These are phyloP conservation scores for Orbilia ellipsospora DNA, from an alignment of 2,329 filamentous ascomycete genomes.

Conservation along the genomic window DNA sequence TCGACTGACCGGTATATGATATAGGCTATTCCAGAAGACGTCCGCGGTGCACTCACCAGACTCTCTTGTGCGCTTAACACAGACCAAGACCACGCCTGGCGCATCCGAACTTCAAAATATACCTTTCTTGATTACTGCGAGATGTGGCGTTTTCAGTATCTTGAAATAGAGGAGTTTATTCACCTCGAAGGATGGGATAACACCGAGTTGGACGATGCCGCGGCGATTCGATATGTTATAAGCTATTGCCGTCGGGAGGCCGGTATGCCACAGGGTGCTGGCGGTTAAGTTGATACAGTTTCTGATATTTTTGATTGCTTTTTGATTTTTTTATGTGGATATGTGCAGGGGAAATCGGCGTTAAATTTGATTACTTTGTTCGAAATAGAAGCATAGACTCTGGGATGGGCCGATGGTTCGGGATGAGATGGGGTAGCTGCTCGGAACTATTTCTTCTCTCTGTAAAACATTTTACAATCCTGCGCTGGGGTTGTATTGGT, in stretches of 20 bases:
- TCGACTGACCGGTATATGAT: background rate
- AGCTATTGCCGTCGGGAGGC: conserved; percentile 13
- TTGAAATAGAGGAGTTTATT: conserved; percentile 23
- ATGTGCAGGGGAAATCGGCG: background rate
- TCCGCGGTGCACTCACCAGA: conserved; percentile 1
- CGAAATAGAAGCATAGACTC: background rate
- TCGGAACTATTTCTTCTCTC: background rate
- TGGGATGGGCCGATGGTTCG: background rate
- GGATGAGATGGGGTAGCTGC: background rate
- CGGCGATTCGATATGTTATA: conserved; percentile 20
- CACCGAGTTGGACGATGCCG: conserved; percentile 8
- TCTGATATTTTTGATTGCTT: background rate
- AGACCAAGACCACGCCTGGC: background rate
- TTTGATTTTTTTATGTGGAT: background rate
- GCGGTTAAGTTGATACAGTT: background rate
- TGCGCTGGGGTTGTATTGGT: too few species aligned
- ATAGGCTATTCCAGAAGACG: conserved; percentile 21
- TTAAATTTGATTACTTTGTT: background rate
- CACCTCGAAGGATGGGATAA: conserved; percentile 22
- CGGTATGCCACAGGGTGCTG: conserved; percentile 11
- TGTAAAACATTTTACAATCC: background rate
- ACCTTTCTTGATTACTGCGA: conserved; percentile 29
- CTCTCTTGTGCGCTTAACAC: background rate
- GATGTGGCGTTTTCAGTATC: conserved; percentile 41
- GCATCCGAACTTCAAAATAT: conserved; percentile 11